These are phyloP conservation scores for Penicillium nucicola DNA, from an alignment of 495 filamentous ascomycete genomes.

Conservation along the genomic window DNA sequence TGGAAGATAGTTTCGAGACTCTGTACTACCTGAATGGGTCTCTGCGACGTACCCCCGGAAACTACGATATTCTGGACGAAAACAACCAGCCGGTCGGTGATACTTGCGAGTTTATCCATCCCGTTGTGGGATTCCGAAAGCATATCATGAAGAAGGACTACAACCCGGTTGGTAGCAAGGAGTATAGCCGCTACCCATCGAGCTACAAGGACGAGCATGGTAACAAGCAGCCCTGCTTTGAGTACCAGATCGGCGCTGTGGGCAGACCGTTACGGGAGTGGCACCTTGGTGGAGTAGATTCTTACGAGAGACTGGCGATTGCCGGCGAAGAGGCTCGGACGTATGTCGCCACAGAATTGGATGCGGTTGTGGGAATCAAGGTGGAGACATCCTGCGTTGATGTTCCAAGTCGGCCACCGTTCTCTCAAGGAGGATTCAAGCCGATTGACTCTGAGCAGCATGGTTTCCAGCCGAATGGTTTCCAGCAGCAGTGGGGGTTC, in stretches of 20 bases:
- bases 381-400: no score
- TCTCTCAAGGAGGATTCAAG: neutral
- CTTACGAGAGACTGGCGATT: slow-evolving; percentile 19
- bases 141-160: slow-evolving; percentile 8
- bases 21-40: slow-evolving; percentile 22
- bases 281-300: slow-evolving; percentile 18
- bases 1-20: slow-evolving; percentile 14
- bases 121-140: slow-evolving; percentile 15
- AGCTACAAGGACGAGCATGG: slow-evolving; percentile 1
- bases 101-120: slow-evolving; percentile 17
- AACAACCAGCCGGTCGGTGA: slow-evolving; percentile 5
- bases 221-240: neutral
- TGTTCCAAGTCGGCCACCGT: no score
- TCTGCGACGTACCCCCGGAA: slow-evolving; percentile 15
- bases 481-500: neutral
- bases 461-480: no score
- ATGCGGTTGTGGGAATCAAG: slow-evolving; percentile 9
- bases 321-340: slow-evolving; percentile 12
- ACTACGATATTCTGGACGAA: neutral
- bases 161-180: slow-evolving; percentile 5
- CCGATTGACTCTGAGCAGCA: no score
- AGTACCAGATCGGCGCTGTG: slow-evolving; percentile 11
- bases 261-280: slow-evolving; percentile 13
- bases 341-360: slow-evolving; percentile 16
- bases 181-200: neutral